These are phyloP conservation scores for Plectosphaerella cucumerina DNA, from an alignment of 2,329 filamentous ascomycete genomes.

Conservation along the genomic window DNA sequence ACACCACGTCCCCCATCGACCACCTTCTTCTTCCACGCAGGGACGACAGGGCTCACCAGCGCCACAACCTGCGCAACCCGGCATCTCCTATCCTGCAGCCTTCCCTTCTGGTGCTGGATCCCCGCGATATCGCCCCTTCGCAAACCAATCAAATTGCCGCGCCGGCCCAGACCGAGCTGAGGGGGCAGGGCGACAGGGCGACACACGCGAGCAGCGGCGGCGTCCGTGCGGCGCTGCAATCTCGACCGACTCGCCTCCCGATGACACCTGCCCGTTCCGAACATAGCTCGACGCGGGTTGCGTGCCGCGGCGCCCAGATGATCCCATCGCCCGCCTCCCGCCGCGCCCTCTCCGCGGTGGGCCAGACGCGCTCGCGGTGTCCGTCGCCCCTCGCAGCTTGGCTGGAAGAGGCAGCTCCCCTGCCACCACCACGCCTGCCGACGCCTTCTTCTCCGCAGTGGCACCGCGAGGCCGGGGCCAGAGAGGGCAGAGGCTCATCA, in stretches of 20 bases:
- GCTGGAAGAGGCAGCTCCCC: slow-evolving; percentile 4
- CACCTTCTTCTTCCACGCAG: too few relatives aligned
- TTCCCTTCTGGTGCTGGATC: neutral
- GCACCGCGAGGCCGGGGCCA: neutral
- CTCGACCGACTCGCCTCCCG: neutral
- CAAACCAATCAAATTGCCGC: neutral
- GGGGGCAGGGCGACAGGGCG: neutral
- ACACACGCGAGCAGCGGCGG: neutral
- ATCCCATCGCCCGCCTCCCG: neutral
- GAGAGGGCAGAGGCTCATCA: neutral
- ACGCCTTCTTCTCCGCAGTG: neutral
- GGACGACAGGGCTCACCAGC: too few relatives aligned
- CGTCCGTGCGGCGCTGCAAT: neutral
- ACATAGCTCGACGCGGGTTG: neutral
- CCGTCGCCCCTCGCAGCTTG: neutral
- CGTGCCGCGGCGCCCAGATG: neutral
- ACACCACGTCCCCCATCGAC: neutral
- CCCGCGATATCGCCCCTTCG: neutral
- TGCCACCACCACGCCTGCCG: neutral
- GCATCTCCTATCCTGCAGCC: neutral
- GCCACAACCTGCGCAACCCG: too few relatives aligned
- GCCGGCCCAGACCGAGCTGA: neutral
- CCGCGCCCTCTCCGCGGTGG: too few relatives aligned
- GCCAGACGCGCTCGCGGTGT: too few relatives aligned
- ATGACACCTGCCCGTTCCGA: neutral